Conservation (phyloP, 768 basidiomycete genomes). For the Mycena latifolia region DNA sequence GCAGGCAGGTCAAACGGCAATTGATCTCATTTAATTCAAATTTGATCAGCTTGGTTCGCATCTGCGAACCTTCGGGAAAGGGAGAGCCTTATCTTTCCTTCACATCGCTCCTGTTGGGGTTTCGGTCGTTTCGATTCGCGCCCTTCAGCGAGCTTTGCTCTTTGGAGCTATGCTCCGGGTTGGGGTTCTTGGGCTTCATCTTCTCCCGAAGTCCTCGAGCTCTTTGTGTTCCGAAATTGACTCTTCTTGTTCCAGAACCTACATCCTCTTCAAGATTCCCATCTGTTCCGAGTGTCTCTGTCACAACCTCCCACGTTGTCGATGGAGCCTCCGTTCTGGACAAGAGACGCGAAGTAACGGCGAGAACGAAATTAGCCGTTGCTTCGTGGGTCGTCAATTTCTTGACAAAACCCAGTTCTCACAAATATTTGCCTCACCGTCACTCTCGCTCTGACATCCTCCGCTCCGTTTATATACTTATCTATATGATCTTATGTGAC, state of each 20-base stretch:
- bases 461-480: neutral
- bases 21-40: too few species aligned
- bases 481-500: neutral
- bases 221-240: neutral
- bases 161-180: too few species aligned
- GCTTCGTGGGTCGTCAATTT: neutral
- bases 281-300: slow-evolving; percentile 1
- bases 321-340: neutral
- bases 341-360: neutral
- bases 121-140: too few species aligned
- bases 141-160: too few species aligned
- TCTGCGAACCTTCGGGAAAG: too few species aligned
- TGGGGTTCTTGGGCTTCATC: neutral
- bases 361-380: neutral
- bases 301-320: neutral
- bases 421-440: neutral
- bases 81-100: too few species aligned
- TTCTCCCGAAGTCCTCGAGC: neutral
- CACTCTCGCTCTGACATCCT: neutral
- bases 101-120: too few species aligned
- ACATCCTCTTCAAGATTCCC: slow-evolving; percentile 1
- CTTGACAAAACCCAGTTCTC: neutral
- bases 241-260: neutral
- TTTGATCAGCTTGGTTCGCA: too few species aligned
- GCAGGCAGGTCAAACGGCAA: too few species aligned